Conservation (phyloP, 257 asterid genomes). For the Ocimum tenuiflorum region DNA sequence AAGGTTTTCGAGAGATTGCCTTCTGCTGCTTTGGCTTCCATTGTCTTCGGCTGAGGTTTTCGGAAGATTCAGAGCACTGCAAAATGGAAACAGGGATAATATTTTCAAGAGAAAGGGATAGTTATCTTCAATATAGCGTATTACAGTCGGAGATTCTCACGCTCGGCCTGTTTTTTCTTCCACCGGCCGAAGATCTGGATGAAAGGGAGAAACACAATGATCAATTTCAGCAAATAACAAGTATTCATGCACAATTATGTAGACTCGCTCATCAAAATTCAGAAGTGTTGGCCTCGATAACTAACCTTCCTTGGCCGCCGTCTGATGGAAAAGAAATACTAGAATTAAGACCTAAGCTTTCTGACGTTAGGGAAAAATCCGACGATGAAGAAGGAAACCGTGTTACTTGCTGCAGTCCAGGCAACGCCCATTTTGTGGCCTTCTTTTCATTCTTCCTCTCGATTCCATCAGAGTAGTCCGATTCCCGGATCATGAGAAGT, state of each 20-base stretch:
- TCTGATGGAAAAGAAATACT: conserved; percentile 37
- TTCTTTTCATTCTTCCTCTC: conserved; percentile 27
- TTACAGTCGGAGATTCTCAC: conserved; percentile 36
- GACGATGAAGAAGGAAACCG: conserved; percentile 45
- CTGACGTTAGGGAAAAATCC: conserved; percentile 53
- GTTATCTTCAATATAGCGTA: not conserved
- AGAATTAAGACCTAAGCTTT: conserved; percentile 63
- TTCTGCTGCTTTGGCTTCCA: conserved; percentile 50
- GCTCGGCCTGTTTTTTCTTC: conserved; percentile 50
- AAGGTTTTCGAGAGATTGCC: conserved; percentile 63
- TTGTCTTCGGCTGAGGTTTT: conserved; percentile 33
- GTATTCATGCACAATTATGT: not conserved
- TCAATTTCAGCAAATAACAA: conserved; percentile 9
- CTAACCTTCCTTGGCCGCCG: conserved; percentile 64
- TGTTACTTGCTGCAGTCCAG: conserved; percentile 37
- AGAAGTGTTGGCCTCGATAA: not conserved
- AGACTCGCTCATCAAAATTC: conserved; percentile 6
- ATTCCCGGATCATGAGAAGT: conserved; percentile 35
- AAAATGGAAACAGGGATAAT: conserved; percentile 2
- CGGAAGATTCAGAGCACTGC: conserved; percentile 63
- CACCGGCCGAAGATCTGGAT: conserved; percentile 40
- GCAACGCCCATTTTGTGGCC: conserved; percentile 45
- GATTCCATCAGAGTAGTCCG: conserved; percentile 27
- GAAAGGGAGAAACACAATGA: conserved; percentile 25
- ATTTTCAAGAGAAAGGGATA: conserved; percentile 1